Base-by-base conservation (phyloP, 495 filamentous ascomycete species). In the Extremus antarcticus region DNA sequence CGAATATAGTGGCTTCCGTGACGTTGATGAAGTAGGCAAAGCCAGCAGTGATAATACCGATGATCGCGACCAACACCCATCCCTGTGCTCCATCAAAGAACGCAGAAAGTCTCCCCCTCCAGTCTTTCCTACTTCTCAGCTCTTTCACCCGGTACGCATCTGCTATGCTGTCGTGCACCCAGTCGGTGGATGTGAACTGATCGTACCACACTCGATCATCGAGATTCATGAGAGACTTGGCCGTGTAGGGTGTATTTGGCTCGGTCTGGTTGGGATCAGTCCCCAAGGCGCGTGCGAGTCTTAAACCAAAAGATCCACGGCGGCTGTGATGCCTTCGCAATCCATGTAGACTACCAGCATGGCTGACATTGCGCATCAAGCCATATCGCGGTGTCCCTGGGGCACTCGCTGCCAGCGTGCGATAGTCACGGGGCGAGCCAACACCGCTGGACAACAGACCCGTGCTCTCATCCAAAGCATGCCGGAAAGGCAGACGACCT, bases 181-280 rank as follows among this genome's bases (percentile, higher is more conserved):
- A 97, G 68, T 98, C 92, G 61, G 91, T 97, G 10, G 87, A 95
- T 4, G 91, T 96, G 69, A 97, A 96, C 69, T 98, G 92, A 72
- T 98, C 91, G 70, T 98, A 98, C 92, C 92, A 98, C 13, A 92
- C 86, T 17, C 92, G 81, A 49, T 98, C 90, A 63, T 98, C 88
- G 13, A 58, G 47, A 50, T 57, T 66, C 43, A 69, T 43, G 3
- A 65, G 69, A 0, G 46, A 39, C 53, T 62, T 67, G 0, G 70
- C 68, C 19, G 54, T 46, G 3, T 63, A 56, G 47, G 68, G 9
- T 25, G 51, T 52, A 15, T 50, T 48, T 13, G 32, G 25, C 13
- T 61, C 56, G 1, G 47, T 45, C 25, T 45, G 48, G 24, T 51
- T 57, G 16, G 53, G 29, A 50, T 63, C 61, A n/a, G 57, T 53